Conservation (phyloP, 306 rosid genomes). For the Vigna hirtella region DNA sequence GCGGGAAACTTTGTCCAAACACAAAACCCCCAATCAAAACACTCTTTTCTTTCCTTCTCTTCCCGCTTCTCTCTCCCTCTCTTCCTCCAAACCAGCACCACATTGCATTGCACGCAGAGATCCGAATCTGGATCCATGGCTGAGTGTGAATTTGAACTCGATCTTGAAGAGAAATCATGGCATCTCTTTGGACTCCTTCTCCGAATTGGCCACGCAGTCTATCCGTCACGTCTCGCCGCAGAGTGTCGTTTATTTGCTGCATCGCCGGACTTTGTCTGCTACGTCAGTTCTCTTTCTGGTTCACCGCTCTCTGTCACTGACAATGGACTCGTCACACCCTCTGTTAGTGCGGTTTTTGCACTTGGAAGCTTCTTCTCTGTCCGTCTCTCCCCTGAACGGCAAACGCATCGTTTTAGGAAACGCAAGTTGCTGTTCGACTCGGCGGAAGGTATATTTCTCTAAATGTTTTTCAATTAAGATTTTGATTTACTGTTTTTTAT, state of each 20-base stretch:
- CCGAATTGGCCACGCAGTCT: conserved; percentile 48
- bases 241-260: conserved; percentile 52
- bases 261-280: conserved; percentile 44
- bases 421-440: conserved; percentile 42
- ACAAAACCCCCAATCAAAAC: not conserved
- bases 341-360: conserved; percentile 41
- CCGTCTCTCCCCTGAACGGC: not conserved
- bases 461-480: not conserved
- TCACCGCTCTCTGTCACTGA: conserved; percentile 52
- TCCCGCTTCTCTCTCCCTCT: not conserved
- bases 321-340: conserved; percentile 48
- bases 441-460: not conserved
- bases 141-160: not conserved
- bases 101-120: not conserved
- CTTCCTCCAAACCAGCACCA: not conserved
- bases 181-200: conserved; percentile 33
- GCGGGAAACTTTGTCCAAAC: not conserved
- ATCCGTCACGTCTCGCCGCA: conserved; percentile 48
- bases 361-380: conserved; percentile 18
- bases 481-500: not conserved
- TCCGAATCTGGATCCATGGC: conserved; percentile 29
- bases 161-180: conserved; percentile 45
- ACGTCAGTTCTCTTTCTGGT: conserved; percentile 46
- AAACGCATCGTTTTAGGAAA: conserved; percentile 34
- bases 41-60: not conserved